Percentiles rank a stretch among this genome's conserved stretches.
Conservation (phyloP, 768 basidiomycete genomes). For the Coprinellus micaceus region DNA sequence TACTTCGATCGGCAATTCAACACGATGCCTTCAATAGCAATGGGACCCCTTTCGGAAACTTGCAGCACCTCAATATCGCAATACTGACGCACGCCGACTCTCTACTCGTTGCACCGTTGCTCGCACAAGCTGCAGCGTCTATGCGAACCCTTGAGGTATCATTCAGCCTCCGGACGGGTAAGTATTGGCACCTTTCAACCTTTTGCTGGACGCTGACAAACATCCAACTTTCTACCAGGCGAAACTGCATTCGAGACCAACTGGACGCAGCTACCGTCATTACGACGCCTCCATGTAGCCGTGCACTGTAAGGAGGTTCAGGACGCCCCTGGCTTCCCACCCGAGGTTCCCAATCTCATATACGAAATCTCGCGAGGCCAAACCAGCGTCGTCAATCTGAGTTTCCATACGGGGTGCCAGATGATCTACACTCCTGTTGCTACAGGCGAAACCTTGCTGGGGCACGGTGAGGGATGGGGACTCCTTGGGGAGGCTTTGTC, state of each 20-base stretch:
- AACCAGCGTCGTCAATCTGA: background rate
- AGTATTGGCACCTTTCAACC: background rate
- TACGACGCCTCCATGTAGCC: background rate
- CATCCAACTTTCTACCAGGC: background rate
- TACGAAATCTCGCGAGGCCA: background rate
- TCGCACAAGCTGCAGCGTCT: background rate
- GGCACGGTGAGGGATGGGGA: background rate
- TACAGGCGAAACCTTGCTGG: background rate
- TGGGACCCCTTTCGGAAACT: background rate
- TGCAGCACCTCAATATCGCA: constrained; percentile 3
- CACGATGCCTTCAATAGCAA: background rate
- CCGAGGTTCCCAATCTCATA: background rate
- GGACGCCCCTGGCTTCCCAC: background rate
- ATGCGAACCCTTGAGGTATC: background rate
- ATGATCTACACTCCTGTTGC: background rate
- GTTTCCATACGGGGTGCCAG: background rate
- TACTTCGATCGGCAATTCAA: background rate
- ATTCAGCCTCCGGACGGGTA: background rate
- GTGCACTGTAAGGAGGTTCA: background rate
- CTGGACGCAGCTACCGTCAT: background rate
- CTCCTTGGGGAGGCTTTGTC: background rate
- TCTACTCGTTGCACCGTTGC: background rate
- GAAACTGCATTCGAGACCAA: background rate
- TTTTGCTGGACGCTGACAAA: background rate
- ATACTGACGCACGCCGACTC: background rate